Evolutionary conservation across 768 basidiomycete genomes (phyloP).

Genomic region (Strobilomyces confusus): DNA sequence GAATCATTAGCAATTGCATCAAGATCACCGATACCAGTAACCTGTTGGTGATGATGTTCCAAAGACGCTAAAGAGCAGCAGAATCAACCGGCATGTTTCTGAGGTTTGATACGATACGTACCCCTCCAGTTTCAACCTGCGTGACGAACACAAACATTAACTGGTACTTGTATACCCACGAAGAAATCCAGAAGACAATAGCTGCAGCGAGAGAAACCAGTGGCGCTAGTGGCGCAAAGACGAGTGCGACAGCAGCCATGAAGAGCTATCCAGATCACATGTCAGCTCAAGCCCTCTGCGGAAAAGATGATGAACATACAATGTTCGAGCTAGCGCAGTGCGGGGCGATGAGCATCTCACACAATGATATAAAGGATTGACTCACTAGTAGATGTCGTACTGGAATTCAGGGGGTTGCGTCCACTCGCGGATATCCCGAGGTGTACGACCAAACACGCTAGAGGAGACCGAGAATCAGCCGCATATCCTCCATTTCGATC

Average conservation of each 20-base stretch:
- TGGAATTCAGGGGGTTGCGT: constrained; percentile 89
- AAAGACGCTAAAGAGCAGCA: constrained; percentile 58
- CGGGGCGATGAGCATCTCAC: not conserved
- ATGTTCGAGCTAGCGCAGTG: constrained; percentile 46
- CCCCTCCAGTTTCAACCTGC: constrained; percentile 90
- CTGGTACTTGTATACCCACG: constrained; percentile 93
- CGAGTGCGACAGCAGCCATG: constrained; percentile 89
- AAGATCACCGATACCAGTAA: constrained; percentile 71
- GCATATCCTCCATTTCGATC: not conserved
- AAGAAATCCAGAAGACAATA: constrained; percentile 82
- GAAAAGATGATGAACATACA: constrained; percentile 32
- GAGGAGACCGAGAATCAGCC: constrained; percentile 1
- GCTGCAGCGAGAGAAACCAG: constrained; percentile 81
- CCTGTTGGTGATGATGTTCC: constrained; percentile 93
- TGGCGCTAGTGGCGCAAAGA: constrained; percentile 94
- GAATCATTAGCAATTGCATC: constrained; percentile 84
- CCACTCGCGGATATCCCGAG: constrained; percentile 86
- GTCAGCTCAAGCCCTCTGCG: constrained; percentile 2
- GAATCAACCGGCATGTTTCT: not conserved
- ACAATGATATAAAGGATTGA: constrained; percentile 8
- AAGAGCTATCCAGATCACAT: constrained; percentile 49
- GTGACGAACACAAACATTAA: constrained; percentile 92
- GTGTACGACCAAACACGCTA: constrained; percentile 82
- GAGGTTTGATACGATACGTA: constrained; percentile 36
- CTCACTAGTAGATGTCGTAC: constrained; percentile 80